These are phyloP conservation scores for Xylaria sp. DNA, from an alignment of 2,329 filamentous ascomycete genomes.

Conservation along the genomic window DNA sequence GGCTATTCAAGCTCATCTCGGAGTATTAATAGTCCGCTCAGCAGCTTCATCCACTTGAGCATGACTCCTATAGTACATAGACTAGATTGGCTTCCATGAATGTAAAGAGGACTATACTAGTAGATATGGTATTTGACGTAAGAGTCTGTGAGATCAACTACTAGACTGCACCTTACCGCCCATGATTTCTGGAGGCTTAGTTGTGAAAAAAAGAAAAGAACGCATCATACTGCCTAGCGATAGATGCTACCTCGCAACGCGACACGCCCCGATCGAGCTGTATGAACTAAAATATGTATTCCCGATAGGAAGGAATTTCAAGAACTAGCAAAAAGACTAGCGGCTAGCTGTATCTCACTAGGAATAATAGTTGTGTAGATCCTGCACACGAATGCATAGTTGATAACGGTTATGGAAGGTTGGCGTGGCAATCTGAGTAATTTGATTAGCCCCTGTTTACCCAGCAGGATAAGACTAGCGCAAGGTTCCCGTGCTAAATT, in stretches of 20 bases:
- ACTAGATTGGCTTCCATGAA: not conserved
- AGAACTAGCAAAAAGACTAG: not conserved
- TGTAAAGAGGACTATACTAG: no score
- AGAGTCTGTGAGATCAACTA: not conserved
- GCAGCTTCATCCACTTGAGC: not conserved
- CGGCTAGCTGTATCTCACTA: slow-evolving; percentile 5
- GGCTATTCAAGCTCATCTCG: not conserved
- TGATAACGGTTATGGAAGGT: slow-evolving; percentile 20
- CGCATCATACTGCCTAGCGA: not conserved
- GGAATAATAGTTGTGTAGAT: slow-evolving; percentile 29
- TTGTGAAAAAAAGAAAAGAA: not conserved
- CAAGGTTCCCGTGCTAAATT: slow-evolving; percentile 6
- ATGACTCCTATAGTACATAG: no score
- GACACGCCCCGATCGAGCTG: not conserved
- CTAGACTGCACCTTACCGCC: not conserved
- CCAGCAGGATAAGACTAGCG: slow-evolving; percentile 9
- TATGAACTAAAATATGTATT: not conserved
- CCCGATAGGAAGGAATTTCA: not conserved
- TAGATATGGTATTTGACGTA: not conserved
- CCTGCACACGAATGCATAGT: slow-evolving; percentile 9
- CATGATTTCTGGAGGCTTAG: not conserved
- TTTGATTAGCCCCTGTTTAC: not conserved
- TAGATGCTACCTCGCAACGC: not conserved
- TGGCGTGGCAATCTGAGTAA: slow-evolving; percentile 6
- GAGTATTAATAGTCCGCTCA: not conserved